These are phyloP conservation scores for Mucuna pruriens DNA, from an alignment of 306 rosid genomes.

Conservation along the genomic window DNA sequence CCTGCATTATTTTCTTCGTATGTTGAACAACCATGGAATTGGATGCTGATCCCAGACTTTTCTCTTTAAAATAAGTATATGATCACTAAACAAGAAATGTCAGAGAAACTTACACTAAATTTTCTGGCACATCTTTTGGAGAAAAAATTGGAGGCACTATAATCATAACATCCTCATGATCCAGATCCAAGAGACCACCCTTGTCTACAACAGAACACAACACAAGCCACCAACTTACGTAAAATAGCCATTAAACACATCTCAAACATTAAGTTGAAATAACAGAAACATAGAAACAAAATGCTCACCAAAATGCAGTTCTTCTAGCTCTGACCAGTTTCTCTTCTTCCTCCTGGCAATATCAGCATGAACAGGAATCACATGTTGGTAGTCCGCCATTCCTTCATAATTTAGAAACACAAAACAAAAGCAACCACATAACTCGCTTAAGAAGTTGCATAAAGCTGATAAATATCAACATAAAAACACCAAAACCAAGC, in stretches of 20 bases:
- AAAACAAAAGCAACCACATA: constrained; percentile 30
- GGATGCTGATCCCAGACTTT: constrained; percentile 16
- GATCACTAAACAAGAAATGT: constrained; percentile 29
- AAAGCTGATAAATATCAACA: constrained; percentile 18
- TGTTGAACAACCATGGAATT: background rate
- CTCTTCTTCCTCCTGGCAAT: constrained; percentile 69
- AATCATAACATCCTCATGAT: constrained; percentile 82
- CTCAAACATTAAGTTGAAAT: constrained; percentile 13
- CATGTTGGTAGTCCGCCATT: constrained; percentile 95
- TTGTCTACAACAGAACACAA: constrained; percentile 50
- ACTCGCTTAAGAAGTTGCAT: background rate
- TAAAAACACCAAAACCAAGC: constrained; percentile 25
- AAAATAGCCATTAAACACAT: constrained; percentile 12
- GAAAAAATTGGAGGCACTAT: constrained; percentile 77
- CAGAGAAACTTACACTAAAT: constrained; percentile 69
- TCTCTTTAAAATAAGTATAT: background rate
- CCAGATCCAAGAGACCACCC: constrained; percentile 63
- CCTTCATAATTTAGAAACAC: constrained; percentile 52
- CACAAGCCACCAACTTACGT: constrained; percentile 5
- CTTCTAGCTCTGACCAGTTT: constrained; percentile 64
- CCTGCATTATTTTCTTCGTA: constrained; percentile 1
- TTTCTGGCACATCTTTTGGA: constrained; percentile 80
- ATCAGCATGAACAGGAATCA: constrained; percentile 81
- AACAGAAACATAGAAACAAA: constrained; percentile 36
- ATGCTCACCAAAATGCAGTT: constrained; percentile 62